Evolutionary conservation across 2,329 filamentous ascomycete genomes (phyloP).

Genomic region (Paecilomyces sp.): DNA sequence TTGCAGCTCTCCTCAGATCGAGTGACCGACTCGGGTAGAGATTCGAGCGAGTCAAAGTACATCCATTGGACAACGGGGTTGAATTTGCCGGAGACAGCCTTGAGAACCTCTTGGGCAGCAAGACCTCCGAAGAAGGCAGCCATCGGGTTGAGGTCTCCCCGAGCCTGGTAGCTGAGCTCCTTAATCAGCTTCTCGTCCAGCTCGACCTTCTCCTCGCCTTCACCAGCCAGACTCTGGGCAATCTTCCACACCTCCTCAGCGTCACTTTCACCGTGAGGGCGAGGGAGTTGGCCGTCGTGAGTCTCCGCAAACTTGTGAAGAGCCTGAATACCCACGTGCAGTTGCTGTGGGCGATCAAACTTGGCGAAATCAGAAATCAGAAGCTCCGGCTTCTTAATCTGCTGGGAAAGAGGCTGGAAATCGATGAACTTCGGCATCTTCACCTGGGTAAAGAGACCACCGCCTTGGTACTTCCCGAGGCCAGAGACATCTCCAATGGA

Average conservation of each 20-base stretch:
- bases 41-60: constrained; percentile 98
- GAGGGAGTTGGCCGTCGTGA: constrained; percentile 65
- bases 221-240: constrained; percentile 63
- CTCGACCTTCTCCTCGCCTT: constrained; percentile 65
- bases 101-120: constrained; percentile 88
- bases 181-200: constrained; percentile 87
- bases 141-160: constrained; percentile 84
- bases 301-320: constrained; percentile 75
- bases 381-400: constrained; percentile 81
- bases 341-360: constrained; percentile 86
- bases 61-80: constrained; percentile 92
- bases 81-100: constrained; percentile 97
- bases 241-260: constrained; percentile 69
- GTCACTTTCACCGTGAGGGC: constrained; percentile 77
- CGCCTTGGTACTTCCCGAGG: constrained; percentile 78
- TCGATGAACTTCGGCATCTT: constrained; percentile 95
- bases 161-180: constrained; percentile 90
- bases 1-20: constrained; percentile 84
- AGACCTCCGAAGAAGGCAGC: constrained; percentile 93
- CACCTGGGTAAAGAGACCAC: constrained; percentile 88
- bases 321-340: constrained; percentile 89
- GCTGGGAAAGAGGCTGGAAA: constrained; percentile 72
- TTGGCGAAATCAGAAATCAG: constrained; percentile 95
- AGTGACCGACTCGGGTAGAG: constrained; percentile 65
- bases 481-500: constrained; percentile 89